These are phyloP conservation scores for Leccinum fuscescens DNA, from an alignment of 1,284 basidiomycete species.

Conservation along the genomic window DNA sequence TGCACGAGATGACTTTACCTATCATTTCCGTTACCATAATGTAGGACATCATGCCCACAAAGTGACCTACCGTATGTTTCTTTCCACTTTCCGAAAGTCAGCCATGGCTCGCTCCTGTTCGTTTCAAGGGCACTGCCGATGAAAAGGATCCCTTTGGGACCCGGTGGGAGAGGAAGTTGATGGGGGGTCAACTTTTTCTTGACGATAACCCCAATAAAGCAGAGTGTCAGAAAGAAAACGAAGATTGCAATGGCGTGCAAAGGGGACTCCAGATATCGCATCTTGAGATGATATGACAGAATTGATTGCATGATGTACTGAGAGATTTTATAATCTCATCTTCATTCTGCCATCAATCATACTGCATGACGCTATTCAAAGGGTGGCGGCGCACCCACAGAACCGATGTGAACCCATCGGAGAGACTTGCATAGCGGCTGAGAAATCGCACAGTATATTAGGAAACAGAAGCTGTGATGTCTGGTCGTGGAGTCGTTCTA, in stretches of 20 bases:
- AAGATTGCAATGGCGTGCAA: neutral
- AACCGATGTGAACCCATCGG: neutral
- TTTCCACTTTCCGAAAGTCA: constrained; percentile 29
- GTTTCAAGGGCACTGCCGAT: constrained; percentile 28
- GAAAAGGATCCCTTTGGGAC: constrained; percentile 28
- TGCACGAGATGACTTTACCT: constrained; percentile 26
- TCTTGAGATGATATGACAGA: constrained; percentile 1
- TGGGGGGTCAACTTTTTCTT: constrained; percentile 13
- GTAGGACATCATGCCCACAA: neutral
- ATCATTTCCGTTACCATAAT: neutral
- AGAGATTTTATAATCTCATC: constrained; percentile 9
- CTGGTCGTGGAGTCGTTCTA: neutral
- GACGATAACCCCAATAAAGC: neutral
- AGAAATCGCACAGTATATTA: neutral
- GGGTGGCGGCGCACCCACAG: neutral
- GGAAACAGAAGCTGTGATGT: neutral
- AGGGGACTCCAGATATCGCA: constrained; percentile 4
- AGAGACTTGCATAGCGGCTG: neutral
- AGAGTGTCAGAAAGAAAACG: constrained; percentile 8
- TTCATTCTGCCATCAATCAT: neutral
- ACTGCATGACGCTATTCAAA: neutral
- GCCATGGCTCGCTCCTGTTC: constrained; percentile 29
- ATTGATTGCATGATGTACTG: too few species aligned
- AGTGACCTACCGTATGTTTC: constrained; percentile 24
- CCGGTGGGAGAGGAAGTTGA: constrained; percentile 30